phyloP scores from a whole-genome alignment of 2,329 filamentous ascomycete genomes.

The Aspergillus tanneri region DNA sequence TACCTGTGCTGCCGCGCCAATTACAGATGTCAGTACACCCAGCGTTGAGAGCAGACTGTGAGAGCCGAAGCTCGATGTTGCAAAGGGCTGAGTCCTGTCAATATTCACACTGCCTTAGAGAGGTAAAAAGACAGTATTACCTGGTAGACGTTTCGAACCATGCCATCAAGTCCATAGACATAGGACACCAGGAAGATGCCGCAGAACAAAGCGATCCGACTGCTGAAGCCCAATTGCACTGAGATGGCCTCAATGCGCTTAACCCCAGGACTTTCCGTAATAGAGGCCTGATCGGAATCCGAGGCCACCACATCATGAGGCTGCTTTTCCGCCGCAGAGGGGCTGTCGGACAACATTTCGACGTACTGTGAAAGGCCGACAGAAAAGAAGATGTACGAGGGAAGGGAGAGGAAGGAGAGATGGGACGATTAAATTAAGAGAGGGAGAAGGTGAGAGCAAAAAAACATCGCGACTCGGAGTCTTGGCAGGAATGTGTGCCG shows the following conservation, averaged over 20 bases:
- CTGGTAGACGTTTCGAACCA: slow-evolving; percentile 54
- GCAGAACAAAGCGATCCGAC: slow-evolving; percentile 59
- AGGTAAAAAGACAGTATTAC: slow-evolving; percentile 10
- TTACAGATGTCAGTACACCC: slow-evolving; percentile 58
- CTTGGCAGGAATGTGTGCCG: background rate
- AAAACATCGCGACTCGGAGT: background rate
- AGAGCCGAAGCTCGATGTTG: slow-evolving; percentile 51
- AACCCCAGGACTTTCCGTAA: slow-evolving; percentile 51
- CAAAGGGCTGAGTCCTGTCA: slow-evolving; percentile 43
- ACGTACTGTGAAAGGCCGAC: background rate
- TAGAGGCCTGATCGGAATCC: background rate
- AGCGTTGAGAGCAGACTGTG: slow-evolving; percentile 61
- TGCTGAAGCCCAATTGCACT: slow-evolving; percentile 51
- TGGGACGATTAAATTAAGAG: background rate
- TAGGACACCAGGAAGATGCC: slow-evolving; percentile 64
- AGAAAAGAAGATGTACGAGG: background rate
- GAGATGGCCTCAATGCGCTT: slow-evolving; percentile 59
- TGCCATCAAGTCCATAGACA: slow-evolving; percentile 62
- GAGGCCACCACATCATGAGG: background rate
- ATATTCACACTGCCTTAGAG: slow-evolving; percentile 7
- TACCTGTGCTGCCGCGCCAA: slow-evolving; percentile 58
- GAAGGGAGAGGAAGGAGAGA: background rate
- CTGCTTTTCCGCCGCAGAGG: background rate
- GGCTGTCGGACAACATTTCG: background rate
- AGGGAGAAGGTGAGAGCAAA: background rate